phyloP scores from a whole-genome alignment of 2,329 filamentous ascomycete genomes.

The Fusarium beomiforme region DNA sequence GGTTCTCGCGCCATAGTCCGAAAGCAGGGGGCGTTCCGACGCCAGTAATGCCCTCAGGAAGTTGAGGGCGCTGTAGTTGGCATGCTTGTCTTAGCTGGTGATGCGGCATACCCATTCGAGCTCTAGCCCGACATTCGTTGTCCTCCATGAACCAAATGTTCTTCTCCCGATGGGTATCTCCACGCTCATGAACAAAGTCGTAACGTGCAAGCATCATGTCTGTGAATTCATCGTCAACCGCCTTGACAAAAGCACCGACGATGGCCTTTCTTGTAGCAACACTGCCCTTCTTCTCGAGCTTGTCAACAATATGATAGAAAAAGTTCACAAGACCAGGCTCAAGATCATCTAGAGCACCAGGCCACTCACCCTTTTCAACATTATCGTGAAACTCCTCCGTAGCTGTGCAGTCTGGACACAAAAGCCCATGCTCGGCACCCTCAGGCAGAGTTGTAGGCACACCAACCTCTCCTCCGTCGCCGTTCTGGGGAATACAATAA shows the following conservation, averaged over 20 bases:
- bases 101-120: neutral
- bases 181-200: neutral
- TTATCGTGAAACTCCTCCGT: neutral
- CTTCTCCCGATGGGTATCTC: no score
- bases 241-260: neutral
- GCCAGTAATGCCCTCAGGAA: no score
- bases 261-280: neutral
- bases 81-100: no score
- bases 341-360: neutral
- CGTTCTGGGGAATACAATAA: neutral
- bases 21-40: no score
- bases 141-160: constrained; percentile 1
- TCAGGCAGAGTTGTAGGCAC: neutral
- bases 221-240: constrained; percentile 18
- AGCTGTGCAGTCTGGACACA: constrained; percentile 27
- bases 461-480: fast-evolving
- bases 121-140: neutral
- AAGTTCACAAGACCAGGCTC: constrained; percentile 28
- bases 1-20: no score
- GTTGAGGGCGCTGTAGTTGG: no score
- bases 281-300: neutral
- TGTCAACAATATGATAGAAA: constrained; percentile 18
- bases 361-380: constrained; percentile 19
- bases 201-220: neutral
- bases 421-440: neutral